Percentiles rank a stretch among this genome's conserved stretches.
Conservation (phyloP, 352 stramenopile species). For the Pythium sukuiense region DNA sequence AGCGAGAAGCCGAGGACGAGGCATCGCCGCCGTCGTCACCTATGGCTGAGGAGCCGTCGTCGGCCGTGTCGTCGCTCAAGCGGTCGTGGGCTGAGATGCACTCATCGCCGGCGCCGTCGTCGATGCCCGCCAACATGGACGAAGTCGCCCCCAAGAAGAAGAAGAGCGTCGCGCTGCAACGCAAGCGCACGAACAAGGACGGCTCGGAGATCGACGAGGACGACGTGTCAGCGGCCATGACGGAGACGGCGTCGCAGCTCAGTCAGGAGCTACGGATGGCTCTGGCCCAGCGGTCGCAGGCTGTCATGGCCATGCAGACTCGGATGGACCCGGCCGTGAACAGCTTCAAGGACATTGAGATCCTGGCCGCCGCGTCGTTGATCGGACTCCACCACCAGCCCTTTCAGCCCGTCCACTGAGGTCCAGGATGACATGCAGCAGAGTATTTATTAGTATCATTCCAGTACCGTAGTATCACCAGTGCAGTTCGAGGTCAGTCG, state of each 20-base stretch:
- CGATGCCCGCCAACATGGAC: constrained; percentile 13
- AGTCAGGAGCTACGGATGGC: constrained; percentile 42
- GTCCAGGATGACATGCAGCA: neutral
- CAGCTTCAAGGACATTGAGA: constrained; percentile 71
- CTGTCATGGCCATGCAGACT: neutral
- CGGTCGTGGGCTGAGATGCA: constrained; percentile 53
- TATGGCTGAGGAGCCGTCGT: constrained; percentile 3
- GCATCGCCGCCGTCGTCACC: constrained; percentile 24
- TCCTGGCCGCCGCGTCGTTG: constrained; percentile 72
- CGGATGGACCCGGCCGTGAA: constrained; percentile 6
- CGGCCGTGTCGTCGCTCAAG: constrained; percentile 43
- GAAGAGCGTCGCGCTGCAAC: constrained; percentile 19
- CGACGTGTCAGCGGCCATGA: constrained; percentile 8
- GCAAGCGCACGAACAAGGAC: constrained; percentile 41
- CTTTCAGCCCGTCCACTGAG: constrained; percentile 76
- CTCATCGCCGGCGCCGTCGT: constrained; percentile 28
- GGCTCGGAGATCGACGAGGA: constrained; percentile 8
- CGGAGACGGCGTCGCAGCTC: constrained; percentile 32
- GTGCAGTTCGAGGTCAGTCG: neutral
- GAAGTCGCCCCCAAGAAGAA: constrained; percentile 36
- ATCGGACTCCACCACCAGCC: constrained; percentile 67
- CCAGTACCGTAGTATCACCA: neutral
- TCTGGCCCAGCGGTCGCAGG: constrained; percentile 15
- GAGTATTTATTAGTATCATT: constrained; percentile 17
- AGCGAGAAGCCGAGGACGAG: constrained; percentile 30